A percentile compares a stretch with the other conserved stretches of the same genome.
Conservation (phyloP, 2,329 filamentous ascomycete species). For the Claviceps africana region DNA sequence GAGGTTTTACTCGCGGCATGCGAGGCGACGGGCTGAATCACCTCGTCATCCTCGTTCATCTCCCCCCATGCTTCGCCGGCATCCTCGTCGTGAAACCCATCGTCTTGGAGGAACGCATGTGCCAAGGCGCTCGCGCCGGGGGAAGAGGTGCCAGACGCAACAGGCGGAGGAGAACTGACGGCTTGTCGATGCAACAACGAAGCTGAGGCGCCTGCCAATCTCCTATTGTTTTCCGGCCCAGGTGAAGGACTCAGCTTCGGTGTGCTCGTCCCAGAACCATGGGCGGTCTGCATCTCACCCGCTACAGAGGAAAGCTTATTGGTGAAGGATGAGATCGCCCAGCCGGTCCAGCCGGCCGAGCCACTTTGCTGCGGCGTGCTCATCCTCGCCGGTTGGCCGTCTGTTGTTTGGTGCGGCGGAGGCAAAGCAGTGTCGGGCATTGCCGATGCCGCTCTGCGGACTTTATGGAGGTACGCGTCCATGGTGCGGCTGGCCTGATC, state of each 20-base stretch:
- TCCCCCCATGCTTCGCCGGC: constrained; percentile 67
- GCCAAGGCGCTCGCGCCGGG: constrained; percentile 28
- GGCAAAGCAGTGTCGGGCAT: constrained; percentile 74
- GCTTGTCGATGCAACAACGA: constrained; percentile 48
- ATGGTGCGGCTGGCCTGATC: constrained; percentile 85
- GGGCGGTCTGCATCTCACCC: constrained; percentile 64
- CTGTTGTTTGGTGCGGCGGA: constrained; percentile 42
- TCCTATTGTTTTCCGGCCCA: constrained; percentile 21
- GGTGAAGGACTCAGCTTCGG: constrained; percentile 28
- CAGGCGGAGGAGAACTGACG: constrained; percentile 35
- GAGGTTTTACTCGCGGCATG: constrained; percentile 17
- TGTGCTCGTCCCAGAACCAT: constrained; percentile 28
- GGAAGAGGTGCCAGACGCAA: constrained; percentile 34
- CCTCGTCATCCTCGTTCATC: constrained; percentile 40
- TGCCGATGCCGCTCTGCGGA: constrained; percentile 61
- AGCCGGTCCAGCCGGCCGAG: constrained; percentile 65
- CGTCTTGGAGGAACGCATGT: constrained; percentile 39
- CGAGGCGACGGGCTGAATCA: constrained; percentile 21
- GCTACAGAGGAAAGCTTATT: constrained; percentile 78
- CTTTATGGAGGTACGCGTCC: constrained; percentile 69
- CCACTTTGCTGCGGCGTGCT: constrained; percentile 57
- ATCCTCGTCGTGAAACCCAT: constrained; percentile 37
- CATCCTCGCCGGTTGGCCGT: constrained; percentile 53
- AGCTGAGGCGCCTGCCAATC: constrained; percentile 33
- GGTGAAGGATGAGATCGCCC: constrained; percentile 97